These are phyloP conservation scores for Pseudohyphozyma bogoriensis DNA, from an alignment of 768 basidiomycete genomes.

Conservation along the genomic window DNA sequence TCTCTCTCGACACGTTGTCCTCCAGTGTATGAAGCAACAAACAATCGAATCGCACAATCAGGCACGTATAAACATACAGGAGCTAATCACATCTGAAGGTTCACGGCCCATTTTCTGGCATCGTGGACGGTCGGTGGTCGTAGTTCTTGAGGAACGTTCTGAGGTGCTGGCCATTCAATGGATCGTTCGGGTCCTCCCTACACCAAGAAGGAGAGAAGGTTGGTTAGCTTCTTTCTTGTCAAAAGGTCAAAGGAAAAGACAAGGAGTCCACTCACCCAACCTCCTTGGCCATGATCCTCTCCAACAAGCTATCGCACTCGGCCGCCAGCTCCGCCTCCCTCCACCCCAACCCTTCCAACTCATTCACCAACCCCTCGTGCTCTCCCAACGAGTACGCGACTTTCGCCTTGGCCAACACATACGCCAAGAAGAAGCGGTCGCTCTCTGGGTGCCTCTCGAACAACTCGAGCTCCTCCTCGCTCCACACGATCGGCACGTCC, in stretches of 20 bases:
- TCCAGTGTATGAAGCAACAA: too few species aligned
- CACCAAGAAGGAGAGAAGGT: neutral
- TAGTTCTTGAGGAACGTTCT: slow-evolving; percentile 14
- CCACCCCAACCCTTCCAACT: slow-evolving; percentile 49
- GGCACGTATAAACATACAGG: too few species aligned
- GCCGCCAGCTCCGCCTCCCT: slow-evolving; percentile 41
- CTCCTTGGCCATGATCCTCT: slow-evolving; percentile 39
- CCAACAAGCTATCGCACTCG: slow-evolving; percentile 41
- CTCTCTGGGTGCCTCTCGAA: slow-evolving; percentile 17
- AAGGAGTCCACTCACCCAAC: slow-evolving; percentile 12
- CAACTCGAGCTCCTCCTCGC: slow-evolving; percentile 17
- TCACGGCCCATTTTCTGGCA: too few species aligned
- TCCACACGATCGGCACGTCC: neutral
- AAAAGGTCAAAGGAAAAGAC: neutral
- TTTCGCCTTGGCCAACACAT: slow-evolving; percentile 68
- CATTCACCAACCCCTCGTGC: slow-evolving; percentile 55
- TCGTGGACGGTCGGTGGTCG: slow-evolving; percentile 1
- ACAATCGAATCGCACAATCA: too few species aligned
- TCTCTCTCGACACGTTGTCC: too few species aligned
- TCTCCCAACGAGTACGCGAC: slow-evolving; percentile 58
- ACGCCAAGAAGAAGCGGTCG: slow-evolving; percentile 44
- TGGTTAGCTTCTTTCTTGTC: too few species aligned
- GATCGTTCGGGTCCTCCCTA: neutral
- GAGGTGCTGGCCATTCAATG: neutral
- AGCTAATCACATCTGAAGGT: too few species aligned